These are phyloP conservation scores for Fusarium subglutinans DNA, from an alignment of 2,329 filamentous ascomycete species.

Conservation along the genomic window DNA sequence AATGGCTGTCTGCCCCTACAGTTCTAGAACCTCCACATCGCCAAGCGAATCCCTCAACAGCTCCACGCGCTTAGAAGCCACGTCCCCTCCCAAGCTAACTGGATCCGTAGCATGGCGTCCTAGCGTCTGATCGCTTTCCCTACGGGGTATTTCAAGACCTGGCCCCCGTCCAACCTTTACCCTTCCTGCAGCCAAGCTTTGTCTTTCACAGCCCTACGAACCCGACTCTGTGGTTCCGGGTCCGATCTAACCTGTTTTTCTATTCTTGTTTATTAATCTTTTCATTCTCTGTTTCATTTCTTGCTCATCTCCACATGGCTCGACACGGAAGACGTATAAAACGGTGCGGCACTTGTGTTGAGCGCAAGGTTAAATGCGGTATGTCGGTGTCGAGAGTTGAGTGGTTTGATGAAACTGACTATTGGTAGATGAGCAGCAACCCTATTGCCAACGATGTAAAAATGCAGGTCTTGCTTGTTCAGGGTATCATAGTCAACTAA, in stretches of 20 bases:
- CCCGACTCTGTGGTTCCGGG: background rate
- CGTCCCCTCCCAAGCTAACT: background rate
- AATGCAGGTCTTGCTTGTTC: conserved; percentile 19
- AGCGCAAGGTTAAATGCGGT: conserved; percentile 32
- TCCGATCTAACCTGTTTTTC: background rate
- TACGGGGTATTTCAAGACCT: conserved; percentile 26
- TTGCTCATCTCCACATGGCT: background rate
- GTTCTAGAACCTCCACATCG: background rate
- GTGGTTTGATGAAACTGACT: background rate
- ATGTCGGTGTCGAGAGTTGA: background rate
- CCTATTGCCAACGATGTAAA: conserved; percentile 16
- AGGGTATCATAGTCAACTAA: conserved; percentile 25
- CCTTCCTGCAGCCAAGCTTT: background rate
- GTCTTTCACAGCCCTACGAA: conserved; percentile 1
- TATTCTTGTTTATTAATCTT: background rate
- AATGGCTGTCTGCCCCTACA: background rate
- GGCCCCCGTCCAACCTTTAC: conserved; percentile 3
- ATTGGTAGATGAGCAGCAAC: conserved; percentile 20
- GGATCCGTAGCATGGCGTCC: background rate
- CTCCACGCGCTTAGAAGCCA: background rate
- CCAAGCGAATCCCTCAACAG: background rate
- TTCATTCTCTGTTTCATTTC: background rate
- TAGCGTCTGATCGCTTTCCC: conserved; percentile 4
- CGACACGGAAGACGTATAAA: conserved; percentile 28
- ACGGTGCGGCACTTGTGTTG: conserved; percentile 26